phyloP scores from a whole-genome alignment of 2,329 filamentous ascomycete genomes.

The Fusarium begoniae region DNA sequence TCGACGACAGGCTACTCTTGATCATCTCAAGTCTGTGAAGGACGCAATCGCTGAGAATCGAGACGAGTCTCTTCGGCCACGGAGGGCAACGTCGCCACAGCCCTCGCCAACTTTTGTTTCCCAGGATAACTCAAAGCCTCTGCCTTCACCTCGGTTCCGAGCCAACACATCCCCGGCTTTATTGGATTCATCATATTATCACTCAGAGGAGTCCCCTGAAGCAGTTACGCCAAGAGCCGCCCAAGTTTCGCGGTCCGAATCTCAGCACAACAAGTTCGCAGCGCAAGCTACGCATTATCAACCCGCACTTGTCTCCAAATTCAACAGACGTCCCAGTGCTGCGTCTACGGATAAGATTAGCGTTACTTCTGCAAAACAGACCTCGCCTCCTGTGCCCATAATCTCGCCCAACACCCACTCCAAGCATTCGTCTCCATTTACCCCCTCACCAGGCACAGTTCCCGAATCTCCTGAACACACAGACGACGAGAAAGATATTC shows the following conservation, averaged over 20 bases:
- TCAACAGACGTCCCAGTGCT: slow-evolving; percentile 37
- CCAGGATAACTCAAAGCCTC: slow-evolving; percentile 28
- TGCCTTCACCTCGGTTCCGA: slow-evolving; percentile 53
- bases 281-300: slow-evolving; percentile 6
- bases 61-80: slow-evolving; percentile 43
- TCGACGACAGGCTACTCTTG: slow-evolving; percentile 67
- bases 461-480: slow-evolving; percentile 53
- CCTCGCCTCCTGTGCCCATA: slow-evolving; percentile 19
- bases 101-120: slow-evolving; percentile 55
- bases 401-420: slow-evolving; percentile 7
- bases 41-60: slow-evolving; percentile 54
- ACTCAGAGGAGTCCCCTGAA: slow-evolving; percentile 11
- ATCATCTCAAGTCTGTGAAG: slow-evolving; percentile 65
- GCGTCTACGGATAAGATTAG: slow-evolving; percentile 15
- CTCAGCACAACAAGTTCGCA: slow-evolving; percentile 2
- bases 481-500: slow-evolving; percentile 40
- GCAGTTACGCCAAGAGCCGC: slow-evolving; percentile 23
- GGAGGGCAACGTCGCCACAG: slow-evolving; percentile 61
- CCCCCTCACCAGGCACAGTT: slow-evolving; percentile 41
- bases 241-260: slow-evolving; percentile 17
- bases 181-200: slow-evolving; percentile 52
- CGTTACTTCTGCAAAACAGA: slow-evolving; percentile 1
- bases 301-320: slow-evolving; percentile 38
- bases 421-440: slow-evolving; percentile 34
- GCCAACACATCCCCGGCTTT: slow-evolving; percentile 65